Percentiles rank a stretch among this genome's conserved stretches.
Conservation (phyloP, 164 flowering plant species). For the Nelumbo lutea region DNA sequence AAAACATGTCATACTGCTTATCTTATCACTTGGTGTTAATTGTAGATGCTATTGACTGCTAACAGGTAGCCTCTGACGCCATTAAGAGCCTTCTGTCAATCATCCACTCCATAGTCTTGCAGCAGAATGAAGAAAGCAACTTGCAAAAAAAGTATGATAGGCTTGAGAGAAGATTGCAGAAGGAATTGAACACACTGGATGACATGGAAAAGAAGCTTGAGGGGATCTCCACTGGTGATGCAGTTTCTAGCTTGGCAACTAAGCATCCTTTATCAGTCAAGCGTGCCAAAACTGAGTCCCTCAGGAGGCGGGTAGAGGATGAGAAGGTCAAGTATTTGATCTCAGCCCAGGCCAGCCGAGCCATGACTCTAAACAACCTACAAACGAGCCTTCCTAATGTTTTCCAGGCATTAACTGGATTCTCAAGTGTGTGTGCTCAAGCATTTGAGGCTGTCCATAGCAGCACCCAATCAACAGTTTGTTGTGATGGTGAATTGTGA, state of each 20-base stretch:
- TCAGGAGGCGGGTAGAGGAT: conserved; percentile 43
- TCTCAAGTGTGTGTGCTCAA: conserved; percentile 42
- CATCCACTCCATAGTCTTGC: conserved; percentile 50
- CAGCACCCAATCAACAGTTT: conserved; percentile 5
- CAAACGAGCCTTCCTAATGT: conserved; percentile 64
- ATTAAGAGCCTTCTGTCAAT: conserved; percentile 50
- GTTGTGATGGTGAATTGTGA: not conserved
- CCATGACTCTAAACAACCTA: conserved; percentile 61
- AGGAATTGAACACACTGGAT: conserved; percentile 35
- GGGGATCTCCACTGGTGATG: conserved; percentile 19
- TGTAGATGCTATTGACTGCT: not conserved
- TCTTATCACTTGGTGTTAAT: not conserved
- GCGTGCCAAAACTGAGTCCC: conserved; percentile 48
- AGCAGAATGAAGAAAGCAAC: conserved; percentile 55
- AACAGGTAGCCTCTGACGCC: conserved; percentile 71
- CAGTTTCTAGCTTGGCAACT: conserved; percentile 27
- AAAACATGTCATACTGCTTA: not conserved
- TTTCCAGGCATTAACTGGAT: conserved; percentile 57
- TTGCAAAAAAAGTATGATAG: conserved; percentile 40
- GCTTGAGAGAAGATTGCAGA: conserved; percentile 55
- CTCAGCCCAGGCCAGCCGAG: conserved; percentile 38
- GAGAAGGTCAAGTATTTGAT: conserved; percentile 55
- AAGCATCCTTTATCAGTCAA: conserved; percentile 50
- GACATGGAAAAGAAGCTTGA: conserved; percentile 56
- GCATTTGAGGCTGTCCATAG: conserved; percentile 46